Evolutionary conservation across 2,329 filamentous ascomycete species (phyloP), one percentile per base, ranked within the genome.

Genomic region (Neonectria ditissima): DNA sequence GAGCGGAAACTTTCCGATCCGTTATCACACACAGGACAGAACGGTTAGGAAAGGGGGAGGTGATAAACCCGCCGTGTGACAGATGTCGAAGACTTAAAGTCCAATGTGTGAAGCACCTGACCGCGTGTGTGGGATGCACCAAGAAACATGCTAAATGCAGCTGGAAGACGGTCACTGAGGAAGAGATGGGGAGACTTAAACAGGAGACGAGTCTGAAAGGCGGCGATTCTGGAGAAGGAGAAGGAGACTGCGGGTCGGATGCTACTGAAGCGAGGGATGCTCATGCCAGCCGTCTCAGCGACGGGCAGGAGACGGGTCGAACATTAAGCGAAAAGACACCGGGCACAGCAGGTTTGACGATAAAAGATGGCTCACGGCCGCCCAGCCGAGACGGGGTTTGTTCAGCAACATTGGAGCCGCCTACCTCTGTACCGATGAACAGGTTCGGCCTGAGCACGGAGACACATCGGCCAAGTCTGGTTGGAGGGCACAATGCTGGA

Each of bases 121-220:
- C 93, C 0, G 92, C 93, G 9, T 97, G 94, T 74, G 88, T 91
- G 77, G 93, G 92, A 22, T 97, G 93, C 77, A 97, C 93, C 0
- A 94, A 92, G 76, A 97, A 97, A 76, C 93, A 97, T 75, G 92
- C 92, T 20, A 94, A 94, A 73, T 97, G 93, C 76, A 90, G 89
- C 14, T 97, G 93, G 93, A 92, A 90, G 69, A 89, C 91, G 47
- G 87, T 96, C n/a, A 89, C 88, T 16, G 88, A 92, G 32, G 90
- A 91, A 3, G 94, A 97, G 63, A 73, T 81, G 28, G 72, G 73
- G 26, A 55, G 63, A 10, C 55, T 79, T n/a, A 74, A 68, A 41
- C 62, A 66, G 20, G 76, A 79, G 22, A 68, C 76, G 65, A 73
- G 73, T 2, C 52, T 65, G 16, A 69, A 69, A 50, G 62, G 54